phyloP scores from a whole-genome alignment of 331 rosid species.

The Ulmus americana region DNA sequence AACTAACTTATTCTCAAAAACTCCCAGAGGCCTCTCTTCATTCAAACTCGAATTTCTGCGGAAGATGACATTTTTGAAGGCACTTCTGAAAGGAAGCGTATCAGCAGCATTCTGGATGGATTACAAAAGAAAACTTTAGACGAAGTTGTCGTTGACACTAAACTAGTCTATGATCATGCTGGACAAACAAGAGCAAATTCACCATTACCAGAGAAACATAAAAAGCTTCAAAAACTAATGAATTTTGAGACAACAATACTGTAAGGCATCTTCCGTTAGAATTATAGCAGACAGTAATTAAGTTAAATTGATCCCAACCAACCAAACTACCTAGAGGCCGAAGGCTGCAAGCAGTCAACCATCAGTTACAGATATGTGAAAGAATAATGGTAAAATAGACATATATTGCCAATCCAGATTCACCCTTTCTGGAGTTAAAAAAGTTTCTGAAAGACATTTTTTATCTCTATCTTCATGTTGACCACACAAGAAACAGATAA shows the following conservation, averaged over 20 bases:
- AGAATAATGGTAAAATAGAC: not conserved
- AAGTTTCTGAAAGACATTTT: not conserved
- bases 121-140: conserved; percentile 15
- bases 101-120: conserved; percentile 70
- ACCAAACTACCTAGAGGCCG: not conserved
- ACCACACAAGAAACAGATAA: conserved; percentile 3
- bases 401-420: not conserved
- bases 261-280: not conserved
- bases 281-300: not conserved
- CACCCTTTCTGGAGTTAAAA: not conserved
- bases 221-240: not conserved
- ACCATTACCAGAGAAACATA: not conserved
- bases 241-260: not conserved
- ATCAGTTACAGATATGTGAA: not conserved
- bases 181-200: not conserved
- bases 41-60: conserved; percentile 38
- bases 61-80: conserved; percentile 76
- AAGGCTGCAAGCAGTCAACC: not conserved
- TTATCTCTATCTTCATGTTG: not conserved
- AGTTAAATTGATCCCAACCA: not conserved
- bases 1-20: conserved; percentile 33
- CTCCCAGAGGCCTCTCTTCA: conserved; percentile 36
- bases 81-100: conserved; percentile 71
- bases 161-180: conserved; percentile 5
- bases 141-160: conserved; percentile 25